These are phyloP conservation scores for Trametes elegans DNA, from an alignment of 768 basidiomycete species.

Conservation along the genomic window DNA sequence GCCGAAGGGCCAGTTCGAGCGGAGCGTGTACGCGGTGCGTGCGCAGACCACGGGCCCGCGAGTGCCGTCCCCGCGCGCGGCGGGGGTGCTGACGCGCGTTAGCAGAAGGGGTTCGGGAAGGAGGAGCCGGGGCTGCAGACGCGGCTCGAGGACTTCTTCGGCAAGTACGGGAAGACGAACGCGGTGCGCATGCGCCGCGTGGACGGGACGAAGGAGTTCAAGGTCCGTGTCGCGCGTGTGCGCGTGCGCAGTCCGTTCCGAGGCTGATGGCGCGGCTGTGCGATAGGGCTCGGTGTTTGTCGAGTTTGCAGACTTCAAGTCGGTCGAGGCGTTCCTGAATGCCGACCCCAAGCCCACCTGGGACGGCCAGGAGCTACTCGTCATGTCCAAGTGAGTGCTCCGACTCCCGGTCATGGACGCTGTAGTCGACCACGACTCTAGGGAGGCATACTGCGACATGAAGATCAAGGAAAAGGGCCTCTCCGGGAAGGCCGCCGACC, in stretches of 20 bases:
- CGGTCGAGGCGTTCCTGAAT: conserved; percentile 72
- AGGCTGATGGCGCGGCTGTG: neutral
- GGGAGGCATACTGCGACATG: conserved; percentile 89
- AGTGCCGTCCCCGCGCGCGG: too few relatives aligned
- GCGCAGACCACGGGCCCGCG: too few relatives aligned
- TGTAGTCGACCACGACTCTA: conserved; percentile 27
- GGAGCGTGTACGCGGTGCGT: conserved; percentile 88
- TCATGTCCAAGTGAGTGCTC: conserved; percentile 84
- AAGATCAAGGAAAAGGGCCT: conserved; percentile 95
- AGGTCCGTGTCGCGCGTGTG: conserved; percentile 48
- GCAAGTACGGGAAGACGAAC: conserved; percentile 70
- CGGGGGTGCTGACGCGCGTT: neutral
- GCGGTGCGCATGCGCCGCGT: conserved; percentile 85
- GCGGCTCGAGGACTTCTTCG: conserved; percentile 78
- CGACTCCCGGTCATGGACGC: neutral
- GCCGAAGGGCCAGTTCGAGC: conserved; percentile 74
- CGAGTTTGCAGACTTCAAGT: conserved; percentile 74
- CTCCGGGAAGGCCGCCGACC: conserved; percentile 63
- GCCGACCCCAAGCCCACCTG: conserved; percentile 81
- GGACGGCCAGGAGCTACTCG: conserved; percentile 70
- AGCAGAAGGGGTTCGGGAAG: conserved; percentile 85
- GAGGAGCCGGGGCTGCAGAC: conserved; percentile 62
- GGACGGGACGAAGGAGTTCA: conserved; percentile 81
- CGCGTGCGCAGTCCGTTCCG: neutral
- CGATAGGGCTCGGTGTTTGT: conserved; percentile 86